A percentile compares a stretch with the other conserved stretches of the same genome.
Evolutionary conservation across 225 moss, liverwort and hornwort species (phyloP).

Genomic region (Pseudisothecium myosuroides): DNA sequence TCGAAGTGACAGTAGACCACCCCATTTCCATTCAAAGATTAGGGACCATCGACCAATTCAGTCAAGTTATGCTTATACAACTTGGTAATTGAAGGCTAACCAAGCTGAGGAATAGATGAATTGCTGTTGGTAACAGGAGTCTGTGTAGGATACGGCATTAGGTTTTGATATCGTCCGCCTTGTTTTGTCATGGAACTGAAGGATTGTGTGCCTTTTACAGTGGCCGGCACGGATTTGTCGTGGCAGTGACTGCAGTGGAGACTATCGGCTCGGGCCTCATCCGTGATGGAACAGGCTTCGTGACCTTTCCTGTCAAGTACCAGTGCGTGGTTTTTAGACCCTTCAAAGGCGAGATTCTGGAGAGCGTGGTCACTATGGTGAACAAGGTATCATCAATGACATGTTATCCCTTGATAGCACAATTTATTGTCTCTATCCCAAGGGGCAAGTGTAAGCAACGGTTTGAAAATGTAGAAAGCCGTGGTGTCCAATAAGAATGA

Average conservation of each 20-base stretch:
- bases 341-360: conserved; percentile 85
- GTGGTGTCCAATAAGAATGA: background rate
- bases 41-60: background rate
- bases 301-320: conserved; percentile 87
- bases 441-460: background rate
- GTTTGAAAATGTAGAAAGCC: background rate
- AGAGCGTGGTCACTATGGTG: conserved; percentile 89
- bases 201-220: conserved; percentile 9
- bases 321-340: conserved; percentile 89
- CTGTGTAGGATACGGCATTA: background rate
- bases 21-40: background rate
- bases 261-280: conserved; percentile 85
- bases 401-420: background rate
- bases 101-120: background rate
- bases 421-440: background rate
- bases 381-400: conserved; percentile 44
- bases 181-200: background rate
- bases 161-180: background rate
- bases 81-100: background rate
- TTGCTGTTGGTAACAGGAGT: background rate
- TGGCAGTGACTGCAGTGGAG: conserved; percentile 83
- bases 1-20: background rate
- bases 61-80: background rate
- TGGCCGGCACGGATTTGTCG: conserved; percentile 84
- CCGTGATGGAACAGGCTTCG: conserved; percentile 86